These are phyloP conservation scores for Parathielavia appendiculata DNA, from an alignment of 495 filamentous ascomycete species.

Conservation along the genomic window DNA sequence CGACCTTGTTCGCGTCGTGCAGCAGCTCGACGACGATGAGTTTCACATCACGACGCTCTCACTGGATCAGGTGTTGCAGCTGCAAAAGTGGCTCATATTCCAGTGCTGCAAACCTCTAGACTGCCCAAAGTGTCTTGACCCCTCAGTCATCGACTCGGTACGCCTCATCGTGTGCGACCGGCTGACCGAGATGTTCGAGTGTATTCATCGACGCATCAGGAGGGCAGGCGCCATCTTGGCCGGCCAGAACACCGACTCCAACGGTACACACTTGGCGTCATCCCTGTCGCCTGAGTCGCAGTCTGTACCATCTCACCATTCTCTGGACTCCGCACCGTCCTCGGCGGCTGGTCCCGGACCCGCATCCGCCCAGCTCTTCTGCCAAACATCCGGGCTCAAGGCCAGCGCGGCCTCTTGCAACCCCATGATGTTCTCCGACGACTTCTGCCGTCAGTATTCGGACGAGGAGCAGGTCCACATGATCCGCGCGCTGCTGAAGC, in stretches of 20 bases:
- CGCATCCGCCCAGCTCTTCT: constrained; percentile 2
- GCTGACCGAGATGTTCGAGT: constrained; percentile 17
- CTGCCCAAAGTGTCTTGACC: constrained; percentile 8
- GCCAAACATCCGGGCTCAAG: not conserved
- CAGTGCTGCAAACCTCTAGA: constrained; percentile 17
- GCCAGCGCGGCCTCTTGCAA: constrained; percentile 9
- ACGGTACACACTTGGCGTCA: not conserved
- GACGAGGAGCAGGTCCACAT: constrained; percentile 19
- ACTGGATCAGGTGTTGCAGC: constrained; percentile 14
- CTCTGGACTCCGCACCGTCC: not conserved
- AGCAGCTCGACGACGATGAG: constrained; percentile 18
- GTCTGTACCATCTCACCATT: too few species aligned
- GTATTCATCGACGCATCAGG: constrained; percentile 14
- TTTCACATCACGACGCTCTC: constrained; percentile 15
- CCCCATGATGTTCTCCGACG: constrained; percentile 14
- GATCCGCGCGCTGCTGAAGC: constrained; percentile 9
- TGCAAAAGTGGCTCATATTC: constrained; percentile 18
- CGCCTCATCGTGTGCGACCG: constrained; percentile 17
- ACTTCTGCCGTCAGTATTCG: constrained; percentile 13
- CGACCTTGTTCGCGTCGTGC: constrained; percentile 11
- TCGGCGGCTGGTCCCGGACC: not conserved
- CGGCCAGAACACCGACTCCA: not conserved
- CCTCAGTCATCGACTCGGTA: constrained; percentile 9
- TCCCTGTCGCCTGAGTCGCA: constrained; percentile 1
- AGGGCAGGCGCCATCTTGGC: constrained; percentile 2